Evolutionary conservation across 176 grass and related monocot genomes (phyloP).

Genomic region (Avena insularis): DNA sequence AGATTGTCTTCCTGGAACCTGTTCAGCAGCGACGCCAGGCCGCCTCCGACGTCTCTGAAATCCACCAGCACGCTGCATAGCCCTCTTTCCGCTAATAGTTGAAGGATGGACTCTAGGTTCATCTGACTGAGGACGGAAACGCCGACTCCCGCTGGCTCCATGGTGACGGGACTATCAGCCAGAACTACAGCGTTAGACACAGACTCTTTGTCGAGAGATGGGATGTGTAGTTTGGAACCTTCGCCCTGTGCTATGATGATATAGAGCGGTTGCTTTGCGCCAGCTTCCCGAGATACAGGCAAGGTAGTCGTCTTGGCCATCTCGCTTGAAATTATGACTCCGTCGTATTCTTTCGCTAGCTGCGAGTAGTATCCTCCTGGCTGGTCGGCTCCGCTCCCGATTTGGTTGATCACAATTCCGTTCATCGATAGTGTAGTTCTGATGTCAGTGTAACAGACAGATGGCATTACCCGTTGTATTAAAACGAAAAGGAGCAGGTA

Average conservation of each 20-base stretch:
- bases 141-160: constrained; percentile 56
- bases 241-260: constrained; percentile 67
- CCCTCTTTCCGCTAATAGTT: constrained; percentile 50
- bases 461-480: constrained; percentile 1
- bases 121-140: constrained; percentile 58
- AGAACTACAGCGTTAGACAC: constrained; percentile 57
- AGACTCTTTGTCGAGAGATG: constrained; percentile 49
- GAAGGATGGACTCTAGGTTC: constrained; percentile 60
- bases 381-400: constrained; percentile 60
- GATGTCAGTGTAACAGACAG: constrained; percentile 28
- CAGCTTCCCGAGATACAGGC: constrained; percentile 62
- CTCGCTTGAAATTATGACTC: constrained; percentile 75
- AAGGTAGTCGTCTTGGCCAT: constrained; percentile 53
- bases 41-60: constrained; percentile 53
- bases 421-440: constrained; percentile 80
- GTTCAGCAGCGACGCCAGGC: constrained; percentile 53
- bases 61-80: constrained; percentile 77
- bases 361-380: constrained; percentile 79
- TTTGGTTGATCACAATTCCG: constrained; percentile 54
- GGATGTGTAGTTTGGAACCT: constrained; percentile 49
- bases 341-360: constrained; percentile 83
- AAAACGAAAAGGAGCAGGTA: background rate
- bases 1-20: constrained; percentile 59
- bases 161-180: constrained; percentile 48
- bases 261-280: constrained; percentile 69